A percentile compares a stretch with the other conserved stretches of the same genome.
Conservation (phyloP, 108 stramenopile genomes). For the Aurantiochytrium sp. region DNA sequence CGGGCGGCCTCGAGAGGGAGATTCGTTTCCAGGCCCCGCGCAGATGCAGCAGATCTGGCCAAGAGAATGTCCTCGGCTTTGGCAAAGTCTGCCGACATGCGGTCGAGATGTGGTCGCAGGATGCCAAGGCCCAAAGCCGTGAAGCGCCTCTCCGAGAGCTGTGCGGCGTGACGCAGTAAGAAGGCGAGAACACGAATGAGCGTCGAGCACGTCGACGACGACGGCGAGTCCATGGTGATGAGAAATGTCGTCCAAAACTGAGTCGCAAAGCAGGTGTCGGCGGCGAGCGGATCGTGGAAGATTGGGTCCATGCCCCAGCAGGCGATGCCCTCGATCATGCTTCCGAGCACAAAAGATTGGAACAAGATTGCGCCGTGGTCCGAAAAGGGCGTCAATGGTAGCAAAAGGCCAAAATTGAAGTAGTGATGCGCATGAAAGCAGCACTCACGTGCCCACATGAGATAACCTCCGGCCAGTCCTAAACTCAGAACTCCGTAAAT, state of each 20-base stretch:
- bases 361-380: neutral
- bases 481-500: neutral
- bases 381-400: neutral
- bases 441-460: neutral
- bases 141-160: too few relatives aligned
- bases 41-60: too few relatives aligned
- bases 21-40: too few relatives aligned
- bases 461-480: neutral
- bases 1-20: too few relatives aligned
- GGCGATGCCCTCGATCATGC: neutral
- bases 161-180: too few relatives aligned
- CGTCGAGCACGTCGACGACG: too few relatives aligned
- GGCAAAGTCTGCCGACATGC: too few relatives aligned
- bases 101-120: too few relatives aligned
- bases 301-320: constrained; percentile 11
- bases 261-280: neutral
- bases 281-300: neutral
- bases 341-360: neutral
- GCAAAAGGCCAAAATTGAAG: neutral
- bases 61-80: too few relatives aligned
- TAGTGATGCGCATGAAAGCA: constrained; percentile 16
- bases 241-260: neutral
- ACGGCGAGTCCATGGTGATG: neutral
- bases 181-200: too few relatives aligned
- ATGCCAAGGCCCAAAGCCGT: too few relatives aligned